Base-by-base conservation (phyloP, 169 alveolate species). In the Babesia ovata region DNA sequence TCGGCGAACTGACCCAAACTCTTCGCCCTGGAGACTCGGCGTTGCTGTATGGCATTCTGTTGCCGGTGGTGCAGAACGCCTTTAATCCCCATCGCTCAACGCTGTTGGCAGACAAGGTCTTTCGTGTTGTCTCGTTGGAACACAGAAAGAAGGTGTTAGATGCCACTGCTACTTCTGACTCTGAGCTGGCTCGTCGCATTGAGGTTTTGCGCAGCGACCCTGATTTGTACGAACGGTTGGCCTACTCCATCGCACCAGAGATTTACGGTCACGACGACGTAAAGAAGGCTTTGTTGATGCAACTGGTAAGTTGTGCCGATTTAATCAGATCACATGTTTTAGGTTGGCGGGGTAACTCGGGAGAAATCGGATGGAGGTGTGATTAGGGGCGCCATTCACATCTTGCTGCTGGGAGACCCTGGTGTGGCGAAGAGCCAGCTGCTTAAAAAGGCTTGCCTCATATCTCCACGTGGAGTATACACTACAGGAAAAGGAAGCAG, bases 361-460 rank as follows among this genome's bases (percentile, higher is more conserved):
- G 92, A 92, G 82, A 93, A 91, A 79, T 90, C 87, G 29, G 99
- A 96, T 63, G 99, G 99, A 11, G 97, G 97, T 90, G 91, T 94
- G 69, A 97, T 97, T 53, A 96, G 99, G 81, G 99, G 99, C n/a
- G 97, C 97, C 84, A 89, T 98, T 59, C 98, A 98, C 91, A 92
- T 97, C 24, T 88, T 97, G 60, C 91, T 98, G 48, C 95, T 98
- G 95, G 93, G 93, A 4, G 99, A 97, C 83, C 99, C 99, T 9
- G 99, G 99, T 26, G 98, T 98, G n/a, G 99, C 99, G 19, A 98
- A 98, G 91, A 83, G 92, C 72, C 98, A 98, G 86, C 89, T 98
- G 63, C 88, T 98, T 88, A 97, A 95, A 86, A 93, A 93, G 75
- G 94, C 92, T 29, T 87, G 95, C 78, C 66, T 79, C 58, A 92